A percentile compares a stretch with the other conserved stretches of the same genome.
phyloP scores from a whole-genome alignment of 345 rosid genomes.

The Populus euphratica region DNA sequence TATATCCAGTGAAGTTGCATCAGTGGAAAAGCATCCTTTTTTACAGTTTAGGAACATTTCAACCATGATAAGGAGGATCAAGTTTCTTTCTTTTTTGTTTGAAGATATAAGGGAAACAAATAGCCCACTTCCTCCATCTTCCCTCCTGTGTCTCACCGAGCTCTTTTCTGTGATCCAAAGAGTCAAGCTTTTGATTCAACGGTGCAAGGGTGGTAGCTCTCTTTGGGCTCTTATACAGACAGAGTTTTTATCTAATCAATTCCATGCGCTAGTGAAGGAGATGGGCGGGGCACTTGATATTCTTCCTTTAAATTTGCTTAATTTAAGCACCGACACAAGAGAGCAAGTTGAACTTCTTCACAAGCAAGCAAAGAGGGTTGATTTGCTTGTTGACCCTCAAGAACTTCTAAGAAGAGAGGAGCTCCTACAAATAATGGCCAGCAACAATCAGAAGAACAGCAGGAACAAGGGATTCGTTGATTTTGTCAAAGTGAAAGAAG shows the following conservation, averaged over 20 bases:
- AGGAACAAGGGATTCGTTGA: conserved; percentile 37
- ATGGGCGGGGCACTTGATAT: conserved; percentile 67
- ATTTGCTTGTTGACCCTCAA: conserved; percentile 39
- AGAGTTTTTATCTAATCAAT: conserved; percentile 43
- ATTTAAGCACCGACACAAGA: conserved; percentile 38
- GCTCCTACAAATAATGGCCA: conserved; percentile 42
- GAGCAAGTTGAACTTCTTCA: conserved; percentile 69
- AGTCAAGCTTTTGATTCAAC: conserved; percentile 42
- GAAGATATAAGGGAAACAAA: conserved; percentile 49
- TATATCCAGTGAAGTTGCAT: conserved; percentile 41
- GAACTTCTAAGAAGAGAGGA: conserved; percentile 47
- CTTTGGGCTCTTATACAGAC: conserved; percentile 49
- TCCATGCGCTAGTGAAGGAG: conserved; percentile 50
- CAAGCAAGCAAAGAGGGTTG: conserved; percentile 52
- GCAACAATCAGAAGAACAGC: conserved; percentile 37
- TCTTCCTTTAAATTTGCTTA: conserved; percentile 55
- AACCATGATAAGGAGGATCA: conserved; percentile 53
- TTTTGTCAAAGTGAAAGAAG: conserved; percentile 27
- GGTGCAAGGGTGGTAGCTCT: conserved; percentile 48
- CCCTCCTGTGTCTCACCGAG: conserved; percentile 52
- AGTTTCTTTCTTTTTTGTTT: conserved; percentile 49
- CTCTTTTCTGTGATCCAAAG: conserved; percentile 48
- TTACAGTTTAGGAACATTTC: conserved; percentile 46
- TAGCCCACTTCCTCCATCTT: conserved; percentile 49
- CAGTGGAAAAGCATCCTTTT: conserved; percentile 47